Conservation (phyloP, 2,329 filamentous ascomycete species). For the Fusarium sp. region DNA sequence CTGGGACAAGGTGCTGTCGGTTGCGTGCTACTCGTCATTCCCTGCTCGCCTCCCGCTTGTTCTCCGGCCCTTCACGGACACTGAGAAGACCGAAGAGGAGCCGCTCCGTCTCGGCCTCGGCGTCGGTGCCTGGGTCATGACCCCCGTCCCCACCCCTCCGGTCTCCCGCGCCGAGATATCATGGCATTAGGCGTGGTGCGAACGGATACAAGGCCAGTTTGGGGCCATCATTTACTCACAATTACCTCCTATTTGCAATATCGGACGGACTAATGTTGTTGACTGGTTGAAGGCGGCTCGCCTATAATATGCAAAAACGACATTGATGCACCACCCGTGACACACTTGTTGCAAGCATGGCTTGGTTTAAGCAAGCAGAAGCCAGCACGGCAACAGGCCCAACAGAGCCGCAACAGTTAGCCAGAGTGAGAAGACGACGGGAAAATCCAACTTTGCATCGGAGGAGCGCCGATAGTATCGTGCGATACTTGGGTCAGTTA, state of each 20-base stretch:
- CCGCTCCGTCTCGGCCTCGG: slow-evolving; percentile 37
- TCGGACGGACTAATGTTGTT: neutral
- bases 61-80: slow-evolving; percentile 32
- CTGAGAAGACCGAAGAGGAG: slow-evolving; percentile 31
- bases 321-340: slow-evolving; percentile 6
- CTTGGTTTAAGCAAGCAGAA: slow-evolving; percentile 29
- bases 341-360: slow-evolving; percentile 1
- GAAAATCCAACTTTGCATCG: slow-evolving; percentile 8
- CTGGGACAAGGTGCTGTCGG: slow-evolving; percentile 29
- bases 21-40: slow-evolving; percentile 17
- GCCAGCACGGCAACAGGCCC: slow-evolving; percentile 32
- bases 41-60: slow-evolving; percentile 21
- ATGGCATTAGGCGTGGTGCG: slow-evolving; percentile 24
- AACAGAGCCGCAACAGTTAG: slow-evolving; percentile 27
- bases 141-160: slow-evolving; percentile 23
- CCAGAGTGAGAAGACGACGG: slow-evolving; percentile 34
- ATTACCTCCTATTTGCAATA: slow-evolving; percentile 1
- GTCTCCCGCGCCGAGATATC: slow-evolving; percentile 28
- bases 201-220: slow-evolving; percentile 22
- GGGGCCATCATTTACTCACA: slow-evolving; percentile 8
- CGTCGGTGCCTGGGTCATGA: slow-evolving; percentile 2
- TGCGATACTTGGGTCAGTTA: slow-evolving; percentile 38
- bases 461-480: slow-evolving; percentile 41
- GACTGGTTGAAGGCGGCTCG: slow-evolving; percentile 3
- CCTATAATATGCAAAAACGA: slow-evolving; percentile 1